Conservation (phyloP, 2,329 filamentous ascomycete species). For the Penicillium sp. region DNA sequence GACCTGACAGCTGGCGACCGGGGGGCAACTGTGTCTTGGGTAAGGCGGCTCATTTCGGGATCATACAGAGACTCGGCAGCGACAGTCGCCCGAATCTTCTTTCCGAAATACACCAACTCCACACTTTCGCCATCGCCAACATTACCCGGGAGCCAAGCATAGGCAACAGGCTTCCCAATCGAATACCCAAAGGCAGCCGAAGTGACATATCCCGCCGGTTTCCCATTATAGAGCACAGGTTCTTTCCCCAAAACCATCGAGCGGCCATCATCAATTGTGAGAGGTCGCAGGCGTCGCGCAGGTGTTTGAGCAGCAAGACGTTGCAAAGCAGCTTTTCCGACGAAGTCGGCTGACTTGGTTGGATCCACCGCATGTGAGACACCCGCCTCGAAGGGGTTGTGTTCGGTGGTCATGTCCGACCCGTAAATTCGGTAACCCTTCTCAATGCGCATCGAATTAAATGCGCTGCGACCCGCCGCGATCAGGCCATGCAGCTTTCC, state of each 20-base stretch:
- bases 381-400: conserved; percentile 63
- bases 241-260: conserved; percentile 65
- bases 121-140: conserved; percentile 54
- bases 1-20: conserved; percentile 13
- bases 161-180: conserved; percentile 60
- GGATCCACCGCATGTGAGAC: conserved; percentile 53
- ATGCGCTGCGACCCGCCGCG: conserved; percentile 60
- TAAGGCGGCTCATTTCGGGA: conserved; percentile 41
- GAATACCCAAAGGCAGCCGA: conserved; percentile 64
- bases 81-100: conserved; percentile 57
- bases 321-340: conserved; percentile 55
- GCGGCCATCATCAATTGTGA: conserved; percentile 58
- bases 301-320: conserved; percentile 42
- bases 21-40: conserved; percentile 18
- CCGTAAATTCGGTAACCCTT: conserved; percentile 62
- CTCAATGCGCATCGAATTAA: conserved; percentile 62
- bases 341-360: conserved; percentile 41
- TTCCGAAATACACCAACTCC: conserved; percentile 65
- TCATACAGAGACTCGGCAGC: conserved; percentile 53
- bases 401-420: conserved; percentile 62
- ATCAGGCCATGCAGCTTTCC: conserved; percentile 59
- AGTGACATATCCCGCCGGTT: conserved; percentile 59
- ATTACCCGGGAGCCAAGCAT: conserved; percentile 56
- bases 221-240: conserved; percentile 56
- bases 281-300: conserved; percentile 45